Base-by-base conservation (phyloP, 208 protist species). In the Leishmania turanica region DNA sequence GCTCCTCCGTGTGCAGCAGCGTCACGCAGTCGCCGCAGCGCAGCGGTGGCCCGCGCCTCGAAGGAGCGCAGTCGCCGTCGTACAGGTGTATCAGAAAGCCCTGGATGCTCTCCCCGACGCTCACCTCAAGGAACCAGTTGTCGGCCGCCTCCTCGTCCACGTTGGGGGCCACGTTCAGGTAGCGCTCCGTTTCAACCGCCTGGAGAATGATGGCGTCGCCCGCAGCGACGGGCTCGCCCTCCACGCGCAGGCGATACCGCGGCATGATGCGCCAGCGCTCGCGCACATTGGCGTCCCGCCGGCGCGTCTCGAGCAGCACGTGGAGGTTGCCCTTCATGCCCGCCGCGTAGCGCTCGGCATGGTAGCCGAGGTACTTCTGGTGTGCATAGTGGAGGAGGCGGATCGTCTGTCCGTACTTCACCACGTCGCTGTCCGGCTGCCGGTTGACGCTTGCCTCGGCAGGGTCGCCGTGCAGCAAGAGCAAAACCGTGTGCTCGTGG, bases 191-290 rank as follows among this genome's bases (percentile, higher is more conserved):
- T n/a, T 79, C 81, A 0, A 72, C 60, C 34, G 87, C 85, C 79
- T 94, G 90, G 17, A 94, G 83, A 58, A 90, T 65, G 24, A 94
- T 83, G 17, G 84, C 81, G 72, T 94, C 90, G 1, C 88, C 88
- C 47, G 89, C 88, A 11, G 73, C 79, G 5, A 94, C 90, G 9
- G 81, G 87, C 82, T 94, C 90, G 1, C 90, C 90, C 77, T 94
- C 90, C 2, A 90, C 88, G 13, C 90, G 86, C 70, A 94, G 87
- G 0, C 87, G 84, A 79, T 92, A 92, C 49, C 90, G 84, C 80
- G 90, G 88, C 87, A 91, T 91, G n/a, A 94, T 83, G 74, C 90
- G 88, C 89, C 91, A 91, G 47, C 86, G 85, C 68, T 92, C 87
- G 27, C 79, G 27, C 34, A 71, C 65, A 21, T 82, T 62, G 51